phyloP scores from a whole-genome alignment of 805 yeast genomes.

The Schizosaccharomyces osmophilus region DNA sequence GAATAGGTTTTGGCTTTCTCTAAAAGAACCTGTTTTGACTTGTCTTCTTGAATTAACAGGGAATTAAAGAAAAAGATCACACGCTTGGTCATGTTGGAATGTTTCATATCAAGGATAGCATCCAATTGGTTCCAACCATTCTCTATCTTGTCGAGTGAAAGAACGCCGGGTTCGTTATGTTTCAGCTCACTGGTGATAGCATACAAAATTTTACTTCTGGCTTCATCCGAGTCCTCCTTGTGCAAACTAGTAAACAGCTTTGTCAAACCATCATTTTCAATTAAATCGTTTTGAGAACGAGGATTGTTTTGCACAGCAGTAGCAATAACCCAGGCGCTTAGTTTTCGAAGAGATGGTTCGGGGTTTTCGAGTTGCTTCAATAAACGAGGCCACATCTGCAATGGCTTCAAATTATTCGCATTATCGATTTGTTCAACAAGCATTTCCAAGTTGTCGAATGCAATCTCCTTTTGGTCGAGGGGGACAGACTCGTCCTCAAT shows the following conservation, averaged over 20 bases:
- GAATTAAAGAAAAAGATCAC: neutral
- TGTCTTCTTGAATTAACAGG: neutral
- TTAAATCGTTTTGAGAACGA: slow-evolving; percentile 28
- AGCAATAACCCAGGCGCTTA: slow-evolving; percentile 54
- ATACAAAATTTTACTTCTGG: slow-evolving; percentile 42
- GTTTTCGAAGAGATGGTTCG: slow-evolving; percentile 24
- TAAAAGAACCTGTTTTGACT: neutral
- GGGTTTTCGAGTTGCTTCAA: slow-evolving; percentile 27
- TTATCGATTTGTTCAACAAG: slow-evolving; percentile 79
- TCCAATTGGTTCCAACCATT: slow-evolving; percentile 33
- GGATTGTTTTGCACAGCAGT: slow-evolving; percentile 85
- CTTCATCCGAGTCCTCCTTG: slow-evolving; percentile 12
- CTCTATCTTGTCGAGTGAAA: slow-evolving; percentile 23
- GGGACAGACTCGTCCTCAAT: slow-evolving; percentile 33
- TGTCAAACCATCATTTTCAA: slow-evolving; percentile 11
- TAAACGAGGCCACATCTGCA: slow-evolving; percentile 57
- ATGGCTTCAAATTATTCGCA: slow-evolving; percentile 70
- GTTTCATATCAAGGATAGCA: neutral
- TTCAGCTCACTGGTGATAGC: slow-evolving; percentile 55
- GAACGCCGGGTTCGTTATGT: slow-evolving; percentile 35
- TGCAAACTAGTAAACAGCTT: slow-evolving; percentile 12
- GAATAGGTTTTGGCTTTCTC: neutral
- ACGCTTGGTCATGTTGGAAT: neutral
- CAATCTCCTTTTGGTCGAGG: slow-evolving; percentile 39
- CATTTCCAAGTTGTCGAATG: slow-evolving; percentile 83